Base-by-base conservation (phyloP, 352 stramenopile species). In the Globisporangium spinosum region DNA sequence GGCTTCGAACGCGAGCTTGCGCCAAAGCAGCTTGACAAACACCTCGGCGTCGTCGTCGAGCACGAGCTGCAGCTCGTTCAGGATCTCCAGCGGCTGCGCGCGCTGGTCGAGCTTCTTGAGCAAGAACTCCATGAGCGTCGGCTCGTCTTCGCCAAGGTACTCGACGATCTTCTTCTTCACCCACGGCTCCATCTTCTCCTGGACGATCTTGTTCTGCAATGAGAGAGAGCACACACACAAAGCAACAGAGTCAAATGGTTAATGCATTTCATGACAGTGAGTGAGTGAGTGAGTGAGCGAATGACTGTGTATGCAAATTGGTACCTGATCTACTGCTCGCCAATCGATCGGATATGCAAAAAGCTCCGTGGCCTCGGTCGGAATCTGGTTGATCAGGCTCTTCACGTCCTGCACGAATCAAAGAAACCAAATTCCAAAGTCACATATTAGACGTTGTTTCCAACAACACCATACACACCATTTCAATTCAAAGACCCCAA, bases 11-110 rank as follows among this genome's bases (percentile, higher is more conserved):
- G 75, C 75, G 55, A 87, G 70, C 27, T 82, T 83, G 51, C 79
- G 79, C 79, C 79, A 87, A n/a, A 87, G 68, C 17, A 77, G 58
- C 64, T 83, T 72, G 32, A 87, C 75, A 53, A 87, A 87, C 25
- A 77, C 64, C 56, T 87, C 79, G 49, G 79, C 79, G 17, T 85
- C 79, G 58, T 81, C 71, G 17, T 87, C 79, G 20, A 87, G 75
- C 43, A 87, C 72, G 2, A 71, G 68, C 20, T 68, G 47, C 3
- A 87, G 60, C 34, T 84, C 79, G 15, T 69, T 65, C 5, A 85
- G 60, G 62, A 87, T 79, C 32, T 62, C 67, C 10, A 72, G 20
- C 3, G 79, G 49, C 3, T 15, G 49, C 20, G 75, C 70, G 32
- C 70, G 76, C 22, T 76, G 47, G 5, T 32, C 20, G 8, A 87